These are phyloP conservation scores for Entoloma clypeatum DNA, from an alignment of 1,284 basidiomycete genomes.

Conservation along the genomic window DNA sequence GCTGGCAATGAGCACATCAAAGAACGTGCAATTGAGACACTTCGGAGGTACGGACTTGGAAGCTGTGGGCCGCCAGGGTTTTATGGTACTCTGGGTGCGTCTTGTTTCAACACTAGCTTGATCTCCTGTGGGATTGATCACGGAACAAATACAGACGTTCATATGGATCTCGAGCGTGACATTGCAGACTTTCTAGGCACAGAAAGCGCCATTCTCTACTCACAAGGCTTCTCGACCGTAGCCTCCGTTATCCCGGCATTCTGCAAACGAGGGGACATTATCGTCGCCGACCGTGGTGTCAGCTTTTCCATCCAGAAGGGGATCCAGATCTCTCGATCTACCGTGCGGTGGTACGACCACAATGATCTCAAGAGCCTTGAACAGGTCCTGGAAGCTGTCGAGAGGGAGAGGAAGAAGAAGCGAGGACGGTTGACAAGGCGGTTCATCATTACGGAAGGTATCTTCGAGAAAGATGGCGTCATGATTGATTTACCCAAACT, in stretches of 20 bases:
- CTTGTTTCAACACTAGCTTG: too few relatives aligned
- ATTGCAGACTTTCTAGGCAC: slow-evolving; percentile 90
- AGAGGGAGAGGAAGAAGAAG: slow-evolving; percentile 86
- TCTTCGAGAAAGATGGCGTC: slow-evolving; percentile 93
- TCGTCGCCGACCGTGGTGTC: slow-evolving; percentile 94
- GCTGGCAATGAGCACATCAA: slow-evolving; percentile 88
- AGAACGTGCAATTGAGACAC: slow-evolving; percentile 78
- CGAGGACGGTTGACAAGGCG: slow-evolving; percentile 80
- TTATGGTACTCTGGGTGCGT: slow-evolving; percentile 88
- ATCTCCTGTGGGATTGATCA: too few relatives aligned
- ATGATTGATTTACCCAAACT: slow-evolving; percentile 90
- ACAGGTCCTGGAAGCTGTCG: slow-evolving; percentile 78
- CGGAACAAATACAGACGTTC: too few relatives aligned
- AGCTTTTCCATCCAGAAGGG: slow-evolving; percentile 98
- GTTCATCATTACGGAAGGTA: slow-evolving; percentile 97
- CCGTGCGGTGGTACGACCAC: slow-evolving; percentile 94
- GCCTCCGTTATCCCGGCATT: slow-evolving; percentile 97
- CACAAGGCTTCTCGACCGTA: slow-evolving; percentile 90
- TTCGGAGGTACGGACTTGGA: slow-evolving; percentile 93
- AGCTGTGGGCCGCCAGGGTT: slow-evolving; percentile 97
- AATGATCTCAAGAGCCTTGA: slow-evolving; percentile 92
- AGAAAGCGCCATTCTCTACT: slow-evolving; percentile 89
- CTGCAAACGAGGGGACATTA: slow-evolving; percentile 96
- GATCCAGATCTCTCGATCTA: slow-evolving; percentile 93
- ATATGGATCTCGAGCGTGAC: slow-evolving; percentile 84